Conservation (phyloP, 2,329 filamentous ascomycete genomes). For the Microdochium trichocladiopsis region DNA sequence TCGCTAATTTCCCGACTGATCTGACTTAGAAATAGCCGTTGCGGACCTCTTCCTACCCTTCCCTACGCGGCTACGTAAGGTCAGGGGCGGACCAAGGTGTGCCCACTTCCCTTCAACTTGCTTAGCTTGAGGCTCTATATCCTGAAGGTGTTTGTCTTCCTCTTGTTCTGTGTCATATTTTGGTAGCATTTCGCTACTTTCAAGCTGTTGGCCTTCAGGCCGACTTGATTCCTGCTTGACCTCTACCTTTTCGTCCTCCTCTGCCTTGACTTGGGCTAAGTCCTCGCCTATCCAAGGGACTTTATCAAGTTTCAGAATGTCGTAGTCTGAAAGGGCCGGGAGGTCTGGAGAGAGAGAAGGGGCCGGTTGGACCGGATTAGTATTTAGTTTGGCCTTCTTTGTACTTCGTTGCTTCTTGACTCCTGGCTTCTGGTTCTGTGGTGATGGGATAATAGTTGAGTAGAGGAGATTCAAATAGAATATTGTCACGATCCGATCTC, state of each 20-base stretch:
- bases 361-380: background rate
- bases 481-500: too few relatives aligned
- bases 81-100: background rate
- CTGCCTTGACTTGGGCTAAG: background rate
- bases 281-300: background rate
- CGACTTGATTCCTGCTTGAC: background rate
- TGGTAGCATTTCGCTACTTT: background rate
- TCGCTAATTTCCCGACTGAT: too few relatives aligned
- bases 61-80: background rate
- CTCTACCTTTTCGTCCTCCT: background rate
- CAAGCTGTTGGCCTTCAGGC: background rate
- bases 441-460: background rate
- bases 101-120: too few relatives aligned
- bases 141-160: too few relatives aligned
- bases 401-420: background rate
- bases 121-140: background rate
- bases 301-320: background rate
- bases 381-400: background rate
- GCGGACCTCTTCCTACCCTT: background rate
- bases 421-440: background rate
- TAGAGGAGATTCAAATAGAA: background rate
- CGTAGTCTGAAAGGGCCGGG: background rate
- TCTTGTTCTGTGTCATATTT: background rate
- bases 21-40: background rate
- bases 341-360: background rate